Evolutionary conservation across 768 basidiomycete species (phyloP), one percentile per base, ranked within the genome.

Genomic region (Amanita inopinata): DNA sequence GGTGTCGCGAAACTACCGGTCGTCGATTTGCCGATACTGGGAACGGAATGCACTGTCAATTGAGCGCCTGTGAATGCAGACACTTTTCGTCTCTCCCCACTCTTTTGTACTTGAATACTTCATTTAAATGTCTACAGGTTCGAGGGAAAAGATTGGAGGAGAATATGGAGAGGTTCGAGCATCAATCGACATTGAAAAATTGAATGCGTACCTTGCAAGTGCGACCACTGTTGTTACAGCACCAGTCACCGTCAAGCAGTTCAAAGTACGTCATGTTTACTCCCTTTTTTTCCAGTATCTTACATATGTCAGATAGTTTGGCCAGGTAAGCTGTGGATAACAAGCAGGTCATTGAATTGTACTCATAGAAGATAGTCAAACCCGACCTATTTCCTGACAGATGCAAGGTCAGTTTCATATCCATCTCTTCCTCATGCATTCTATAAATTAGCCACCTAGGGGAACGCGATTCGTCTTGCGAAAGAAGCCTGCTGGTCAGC

Each of bases 361-460:
- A 17, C 35, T 44, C 20, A 44, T 33, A 17, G 11, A 8, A 28
- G 4, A 3, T 58, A 92, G 87, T 91, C 90, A 5, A 99, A 99
- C 56, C 94, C 94, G 0, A 98, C 94, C 0, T 99, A 97, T 60
- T 86, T 98, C 63, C 61, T 99, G 37, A 86, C 78, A 4, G 88
- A 89, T 62, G 69, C 75, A 12, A 73, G 63, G 83, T 83, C 61
- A 20, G 76, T 14, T 20, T 17, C 27, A 35, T 20, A 43, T 22
- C 32, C 18, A 6, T 4, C 23, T 33, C 18, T 15, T 23, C 12
- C 28, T n/a, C 18, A 20, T 20, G 19, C 7, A 37, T 27, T 25
- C 46, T 35, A 37, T 31, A 30, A 19, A 31, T 38, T 44, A 11
- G 45, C 43, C 38, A 25, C 23, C 35, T 35, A 84, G 74, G 33